A percentile compares a stretch with the other conserved stretches of the same genome.
phyloP scores from a whole-genome alignment of 257 asterid species.

The Solanum rostratum region DNA sequence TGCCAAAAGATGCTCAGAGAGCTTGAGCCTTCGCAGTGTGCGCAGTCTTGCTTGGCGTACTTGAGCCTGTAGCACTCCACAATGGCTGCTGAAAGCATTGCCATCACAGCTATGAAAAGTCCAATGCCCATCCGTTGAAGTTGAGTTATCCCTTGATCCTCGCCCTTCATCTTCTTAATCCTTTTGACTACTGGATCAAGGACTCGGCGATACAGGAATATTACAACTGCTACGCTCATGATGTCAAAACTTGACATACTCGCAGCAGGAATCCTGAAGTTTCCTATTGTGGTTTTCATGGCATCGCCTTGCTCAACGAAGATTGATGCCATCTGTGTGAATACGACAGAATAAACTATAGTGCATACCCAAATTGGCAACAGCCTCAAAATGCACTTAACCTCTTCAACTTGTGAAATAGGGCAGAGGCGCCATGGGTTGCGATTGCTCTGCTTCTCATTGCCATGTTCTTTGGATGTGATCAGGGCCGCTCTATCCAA shows the following conservation, averaged over 20 bases:
- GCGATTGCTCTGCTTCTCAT: constrained; percentile 21
- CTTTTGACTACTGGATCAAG: constrained; percentile 44
- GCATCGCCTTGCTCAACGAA: constrained; percentile 96
- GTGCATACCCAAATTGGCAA: constrained; percentile 98
- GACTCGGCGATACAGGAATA: constrained; percentile 65
- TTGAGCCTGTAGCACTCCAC: constrained; percentile 73
- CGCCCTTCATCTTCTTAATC: constrained; percentile 18
- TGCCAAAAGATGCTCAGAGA: constrained; percentile 90
- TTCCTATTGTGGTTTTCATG: constrained; percentile 50
- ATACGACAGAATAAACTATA: constrained; percentile 78
- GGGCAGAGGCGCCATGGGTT: constrained; percentile 81
- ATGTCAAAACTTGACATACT: constrained; percentile 96
- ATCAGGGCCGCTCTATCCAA: constrained; percentile 74
- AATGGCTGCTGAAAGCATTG: constrained; percentile 73
- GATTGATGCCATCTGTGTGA: constrained; percentile 95
- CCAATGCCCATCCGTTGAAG: constrained; percentile 97
- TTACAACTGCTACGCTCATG: constrained; percentile 67
- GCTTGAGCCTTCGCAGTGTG: constrained; percentile 71
- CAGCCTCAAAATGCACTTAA: constrained; percentile 66
- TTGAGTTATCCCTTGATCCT: constrained; percentile 34
- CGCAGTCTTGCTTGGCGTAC: constrained; percentile 47
- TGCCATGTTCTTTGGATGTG: constrained; percentile 42
- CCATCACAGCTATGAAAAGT: constrained; percentile 55
- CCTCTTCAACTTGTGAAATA: constrained; percentile 91
- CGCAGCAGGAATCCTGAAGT: constrained; percentile 80